Evolutionary conservation across 805 yeast genomes (phyloP).

Genomic region (Saccharomycopsis amapae): DNA sequence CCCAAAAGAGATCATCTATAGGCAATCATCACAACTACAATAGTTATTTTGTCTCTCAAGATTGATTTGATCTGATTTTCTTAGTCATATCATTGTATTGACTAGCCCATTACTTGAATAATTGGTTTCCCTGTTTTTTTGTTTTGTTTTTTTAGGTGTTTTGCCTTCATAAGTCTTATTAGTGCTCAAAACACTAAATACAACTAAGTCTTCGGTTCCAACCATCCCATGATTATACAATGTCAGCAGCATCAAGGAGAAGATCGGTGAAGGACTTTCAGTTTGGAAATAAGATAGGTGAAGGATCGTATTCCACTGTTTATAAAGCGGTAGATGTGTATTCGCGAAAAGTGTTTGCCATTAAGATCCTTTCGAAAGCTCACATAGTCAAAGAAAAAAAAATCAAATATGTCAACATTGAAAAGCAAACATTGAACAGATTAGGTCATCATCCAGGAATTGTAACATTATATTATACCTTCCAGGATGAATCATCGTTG

Average conservation of each 20-base stretch:
- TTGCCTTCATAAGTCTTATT: not conserved
- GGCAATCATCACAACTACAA: too few relatives aligned
- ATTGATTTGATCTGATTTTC: too few relatives aligned
- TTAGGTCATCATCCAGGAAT: constrained; percentile 93
- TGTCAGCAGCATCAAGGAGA: constrained; percentile 27
- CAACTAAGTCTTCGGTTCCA: too few relatives aligned
- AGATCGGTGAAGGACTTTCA: constrained; percentile 68
- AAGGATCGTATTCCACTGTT: constrained; percentile 94
- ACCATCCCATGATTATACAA: too few relatives aligned
- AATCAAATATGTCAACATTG: constrained; percentile 92
- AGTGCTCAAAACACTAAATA: too few relatives aligned
- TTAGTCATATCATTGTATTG: too few relatives aligned
- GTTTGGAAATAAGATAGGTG: constrained; percentile 80
- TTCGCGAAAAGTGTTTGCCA: constrained; percentile 71
- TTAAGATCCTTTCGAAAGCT: constrained; percentile 82
- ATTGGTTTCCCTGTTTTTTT: too few relatives aligned
- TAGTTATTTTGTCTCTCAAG: too few relatives aligned
- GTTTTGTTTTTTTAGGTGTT: not conserved
- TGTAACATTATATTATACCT: constrained; percentile 84
- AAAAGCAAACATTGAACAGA: constrained; percentile 80
- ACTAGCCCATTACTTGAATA: too few relatives aligned
- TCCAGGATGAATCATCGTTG: constrained; percentile 82
- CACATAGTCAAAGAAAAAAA: constrained; percentile 93
- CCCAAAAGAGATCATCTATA: too few relatives aligned
- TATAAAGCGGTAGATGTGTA: constrained; percentile 76